These are phyloP conservation scores for Pyrenophora tritici-repentis DNA, from an alignment of 2,329 filamentous ascomycete species.

Conservation along the genomic window DNA sequence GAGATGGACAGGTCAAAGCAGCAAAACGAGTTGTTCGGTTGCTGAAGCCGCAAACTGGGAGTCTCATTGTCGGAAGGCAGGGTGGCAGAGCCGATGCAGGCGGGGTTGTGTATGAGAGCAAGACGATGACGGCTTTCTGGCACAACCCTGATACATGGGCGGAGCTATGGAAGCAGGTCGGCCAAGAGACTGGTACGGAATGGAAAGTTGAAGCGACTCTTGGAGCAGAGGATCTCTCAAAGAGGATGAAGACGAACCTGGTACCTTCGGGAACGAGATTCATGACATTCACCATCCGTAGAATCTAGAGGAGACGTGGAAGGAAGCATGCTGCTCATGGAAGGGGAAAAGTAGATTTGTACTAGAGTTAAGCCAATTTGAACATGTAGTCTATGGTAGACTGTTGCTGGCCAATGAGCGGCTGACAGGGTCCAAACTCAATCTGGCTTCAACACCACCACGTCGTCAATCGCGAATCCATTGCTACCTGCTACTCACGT, in stretches of 20 bases:
- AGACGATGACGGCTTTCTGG: slow-evolving; percentile 34
- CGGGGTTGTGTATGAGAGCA: slow-evolving; percentile 25
- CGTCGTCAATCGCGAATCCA: slow-evolving; percentile 10
- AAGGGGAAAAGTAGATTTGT: too few relatives aligned
- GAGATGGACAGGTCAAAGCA: slow-evolving; percentile 47
- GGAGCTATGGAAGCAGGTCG: slow-evolving; percentile 48
- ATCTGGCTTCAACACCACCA: slow-evolving; percentile 39
- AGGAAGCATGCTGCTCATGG: too few relatives aligned
- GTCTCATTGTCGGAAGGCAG: slow-evolving; percentile 49
- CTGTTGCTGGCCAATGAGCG: slow-evolving; percentile 26
- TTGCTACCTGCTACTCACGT: slow-evolving; percentile 6
- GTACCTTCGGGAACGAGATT: slow-evolving; percentile 32
- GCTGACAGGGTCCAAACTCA: slow-evolving; percentile 35
- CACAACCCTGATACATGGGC: slow-evolving; percentile 47
- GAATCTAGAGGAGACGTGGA: slow-evolving; percentile 12
- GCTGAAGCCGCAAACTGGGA: slow-evolving; percentile 40
- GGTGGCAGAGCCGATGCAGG: slow-evolving; percentile 41
- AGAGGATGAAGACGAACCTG: slow-evolving; percentile 24
- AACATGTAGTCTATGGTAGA: not conserved
- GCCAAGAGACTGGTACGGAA: slow-evolving; percentile 43
- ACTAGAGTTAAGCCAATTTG: too few relatives aligned
- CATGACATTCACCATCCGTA: slow-evolving; percentile 35
- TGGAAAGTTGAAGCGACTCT: slow-evolving; percentile 43
- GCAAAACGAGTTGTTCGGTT: slow-evolving; percentile 40
- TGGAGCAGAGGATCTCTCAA: slow-evolving; percentile 29